A percentile compares a stretch with the other conserved stretches of the same genome.
phyloP scores from a whole-genome alignment of 768 basidiomycete species.

The Neoboletus magnificus region DNA sequence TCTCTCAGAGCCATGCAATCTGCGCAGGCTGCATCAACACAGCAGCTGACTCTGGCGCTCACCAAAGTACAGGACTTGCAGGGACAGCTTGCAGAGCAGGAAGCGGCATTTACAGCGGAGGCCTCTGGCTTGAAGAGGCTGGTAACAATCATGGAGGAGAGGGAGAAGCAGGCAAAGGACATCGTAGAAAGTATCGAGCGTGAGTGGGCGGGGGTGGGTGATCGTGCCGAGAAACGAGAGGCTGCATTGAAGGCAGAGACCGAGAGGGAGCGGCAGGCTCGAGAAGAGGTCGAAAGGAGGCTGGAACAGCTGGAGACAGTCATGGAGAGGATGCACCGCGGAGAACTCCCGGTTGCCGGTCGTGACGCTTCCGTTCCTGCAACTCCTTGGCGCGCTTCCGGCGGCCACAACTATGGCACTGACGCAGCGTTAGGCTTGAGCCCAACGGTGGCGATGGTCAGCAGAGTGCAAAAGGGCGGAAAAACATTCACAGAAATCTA shows the following conservation, averaged over 20 bases:
- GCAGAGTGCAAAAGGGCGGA: slow-evolving; percentile 73
- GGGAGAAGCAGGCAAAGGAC: slow-evolving; percentile 80
- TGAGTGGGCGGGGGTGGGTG: slow-evolving; percentile 75
- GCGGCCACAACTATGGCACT: slow-evolving; percentile 39
- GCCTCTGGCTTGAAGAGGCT: slow-evolving; percentile 69
- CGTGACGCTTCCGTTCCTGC: slow-evolving; percentile 37
- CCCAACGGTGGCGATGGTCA: slow-evolving; percentile 85
- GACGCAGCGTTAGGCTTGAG: slow-evolving; percentile 70
- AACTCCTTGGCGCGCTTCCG: slow-evolving; percentile 42
- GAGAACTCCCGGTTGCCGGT: slow-evolving; percentile 61
- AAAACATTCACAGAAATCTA: slow-evolving; percentile 96
- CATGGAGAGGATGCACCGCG: slow-evolving; percentile 66
- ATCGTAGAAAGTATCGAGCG: slow-evolving; percentile 80
- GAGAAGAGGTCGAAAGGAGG: slow-evolving; percentile 69
- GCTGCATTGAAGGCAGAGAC: slow-evolving; percentile 63
- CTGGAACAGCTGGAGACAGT: slow-evolving; percentile 70
- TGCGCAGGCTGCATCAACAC: slow-evolving; percentile 64
- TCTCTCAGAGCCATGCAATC: slow-evolving; percentile 73
- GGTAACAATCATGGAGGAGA: slow-evolving; percentile 80
- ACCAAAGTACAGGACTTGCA: slow-evolving; percentile 71
- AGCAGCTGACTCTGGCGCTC: slow-evolving; percentile 75
- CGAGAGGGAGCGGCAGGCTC: slow-evolving; percentile 63
- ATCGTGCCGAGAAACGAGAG: slow-evolving; percentile 67
- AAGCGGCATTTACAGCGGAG: slow-evolving; percentile 78
- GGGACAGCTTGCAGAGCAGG: slow-evolving; percentile 79